Evolutionary conservation across 805 yeast genomes (phyloP), one percentile per base, ranked within the genome.

Genomic region (Metschnikowia amazonensis): DNA sequence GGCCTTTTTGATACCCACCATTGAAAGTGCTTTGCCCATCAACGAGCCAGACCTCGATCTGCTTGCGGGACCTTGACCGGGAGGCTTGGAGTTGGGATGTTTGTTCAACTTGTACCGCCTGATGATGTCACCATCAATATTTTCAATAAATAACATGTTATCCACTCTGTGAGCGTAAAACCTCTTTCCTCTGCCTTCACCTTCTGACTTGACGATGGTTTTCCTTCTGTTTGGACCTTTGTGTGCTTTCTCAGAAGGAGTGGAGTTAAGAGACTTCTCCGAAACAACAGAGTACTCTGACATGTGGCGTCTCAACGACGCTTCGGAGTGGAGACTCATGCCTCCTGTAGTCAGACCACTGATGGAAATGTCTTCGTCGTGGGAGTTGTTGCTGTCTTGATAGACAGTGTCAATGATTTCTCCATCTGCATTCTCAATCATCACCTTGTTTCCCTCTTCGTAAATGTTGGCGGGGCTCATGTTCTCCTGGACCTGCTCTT

Each of bases 121-220:
- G 37, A 94, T 71, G 45, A 94, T 80, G 56, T 92, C 98, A 52
- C 98, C 99, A 10, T 90, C 96, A 36, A 80, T 87, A 58, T 89
- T 86, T 64, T 92, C 99, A 46, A 94, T 84, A 47, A 89, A 75
- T 44, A 94, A 77, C 48, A 81, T 73, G 57, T 88, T 82, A 59
- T 84, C 94, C 33, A 87, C 73, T 63, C 84, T 86, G 64, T 82
- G 92, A 1, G 97, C 98, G 64, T 69, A 80, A 55, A 44, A 55
- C 27, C 43, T 33, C 36, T 52, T 52, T 10, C 53, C 52, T 23
- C 42, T 36, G 25, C 69, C 81, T 60, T 67, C 65, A 18, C 64
- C 69, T 25, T 50, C 48, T 50, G 65, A 69, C 28, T 54, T 62
- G 47, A 65, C 63, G 30, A 55, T 62, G 1, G 68, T 62, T 44